Percentiles rank a stretch among this genome's conserved stretches.
Conservation (phyloP, 495 filamentous ascomycete species). For the Tuber calosporum region DNA sequence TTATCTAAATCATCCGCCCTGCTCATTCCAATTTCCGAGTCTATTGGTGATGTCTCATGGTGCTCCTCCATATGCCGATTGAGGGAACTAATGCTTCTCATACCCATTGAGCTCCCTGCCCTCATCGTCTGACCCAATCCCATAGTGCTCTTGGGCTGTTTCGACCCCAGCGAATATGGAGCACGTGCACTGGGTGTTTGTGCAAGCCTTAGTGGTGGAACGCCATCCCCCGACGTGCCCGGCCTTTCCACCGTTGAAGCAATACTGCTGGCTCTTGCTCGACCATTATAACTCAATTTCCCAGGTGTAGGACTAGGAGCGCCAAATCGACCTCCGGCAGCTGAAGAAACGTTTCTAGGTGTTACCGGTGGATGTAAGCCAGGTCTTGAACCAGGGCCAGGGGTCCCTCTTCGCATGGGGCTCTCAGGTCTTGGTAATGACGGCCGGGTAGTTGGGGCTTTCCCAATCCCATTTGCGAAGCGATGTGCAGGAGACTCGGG, state of each 20-base stretch:
- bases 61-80: slow-evolving; percentile 33
- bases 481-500: slow-evolving; percentile 34
- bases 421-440: slow-evolving; percentile 56
- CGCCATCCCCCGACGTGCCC: slow-evolving; percentile 28
- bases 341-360: slow-evolving; percentile 43
- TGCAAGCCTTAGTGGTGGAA: slow-evolving; percentile 16
- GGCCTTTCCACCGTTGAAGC: slow-evolving; percentile 31
- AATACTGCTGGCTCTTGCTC: slow-evolving; percentile 50
- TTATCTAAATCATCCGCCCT: slow-evolving; percentile 49
- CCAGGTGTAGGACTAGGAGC: slow-evolving; percentile 58
- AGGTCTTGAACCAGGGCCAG: slow-evolving; percentile 25
- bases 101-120: slow-evolving; percentile 38
- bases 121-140: slow-evolving; percentile 23
- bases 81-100: slow-evolving; percentile 34
- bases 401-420: slow-evolving; percentile 32
- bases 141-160: slow-evolving; percentile 31
- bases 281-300: slow-evolving; percentile 57
- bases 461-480: slow-evolving; percentile 54
- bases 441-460: slow-evolving; percentile 62
- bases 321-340: slow-evolving; percentile 41
- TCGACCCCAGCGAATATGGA: slow-evolving; percentile 24
- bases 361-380: slow-evolving; percentile 35
- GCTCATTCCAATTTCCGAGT: slow-evolving; percentile 47
- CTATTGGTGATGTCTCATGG: slow-evolving; percentile 52
- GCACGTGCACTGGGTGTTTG: slow-evolving; percentile 36